phyloP scores from a whole-genome alignment of 257 asterid species.

The Osmanthus fragrans region DNA sequence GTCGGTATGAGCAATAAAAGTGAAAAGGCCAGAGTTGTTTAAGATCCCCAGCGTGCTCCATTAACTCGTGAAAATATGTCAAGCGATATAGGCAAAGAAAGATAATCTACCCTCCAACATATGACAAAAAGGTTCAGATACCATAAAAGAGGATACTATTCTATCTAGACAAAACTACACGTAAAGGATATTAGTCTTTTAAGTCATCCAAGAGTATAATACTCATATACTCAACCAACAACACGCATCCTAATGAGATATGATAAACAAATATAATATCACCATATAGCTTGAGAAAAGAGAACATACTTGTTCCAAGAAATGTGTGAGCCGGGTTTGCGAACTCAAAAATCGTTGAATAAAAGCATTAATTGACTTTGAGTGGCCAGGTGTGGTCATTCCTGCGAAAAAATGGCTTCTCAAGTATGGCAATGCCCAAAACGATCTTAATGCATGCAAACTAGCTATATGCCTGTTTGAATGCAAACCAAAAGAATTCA shows the following conservation, averaged over 20 bases:
- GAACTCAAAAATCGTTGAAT: conserved; percentile 96
- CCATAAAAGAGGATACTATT: background rate
- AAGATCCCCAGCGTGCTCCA: background rate
- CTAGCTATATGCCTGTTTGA: conserved; percentile 82
- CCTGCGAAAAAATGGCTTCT: conserved; percentile 95
- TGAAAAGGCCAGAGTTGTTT: background rate
- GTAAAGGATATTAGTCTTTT: background rate
- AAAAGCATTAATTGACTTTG: conserved; percentile 88
- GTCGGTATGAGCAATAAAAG: background rate
- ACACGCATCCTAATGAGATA: background rate
- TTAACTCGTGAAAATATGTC: background rate
- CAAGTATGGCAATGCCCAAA: conserved; percentile 96
- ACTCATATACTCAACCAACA: background rate
- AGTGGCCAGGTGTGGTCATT: conserved; percentile 75
- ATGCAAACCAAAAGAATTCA: conserved; percentile 79
- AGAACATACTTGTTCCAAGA: conserved; percentile 85
- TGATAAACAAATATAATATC: background rate
- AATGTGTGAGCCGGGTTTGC: conserved; percentile 90
- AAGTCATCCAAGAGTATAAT: background rate
- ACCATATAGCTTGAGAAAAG: conserved; percentile 10
- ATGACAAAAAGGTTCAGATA: background rate
- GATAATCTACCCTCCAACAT: background rate
- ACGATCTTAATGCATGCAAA: conserved; percentile 67
- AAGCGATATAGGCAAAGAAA: background rate
- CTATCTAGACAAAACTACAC: background rate